Evolutionary conservation across 345 rosid species (phyloP), one percentile per base, ranked within the genome.

Genomic region (Streptanthus diversifolius): DNA sequence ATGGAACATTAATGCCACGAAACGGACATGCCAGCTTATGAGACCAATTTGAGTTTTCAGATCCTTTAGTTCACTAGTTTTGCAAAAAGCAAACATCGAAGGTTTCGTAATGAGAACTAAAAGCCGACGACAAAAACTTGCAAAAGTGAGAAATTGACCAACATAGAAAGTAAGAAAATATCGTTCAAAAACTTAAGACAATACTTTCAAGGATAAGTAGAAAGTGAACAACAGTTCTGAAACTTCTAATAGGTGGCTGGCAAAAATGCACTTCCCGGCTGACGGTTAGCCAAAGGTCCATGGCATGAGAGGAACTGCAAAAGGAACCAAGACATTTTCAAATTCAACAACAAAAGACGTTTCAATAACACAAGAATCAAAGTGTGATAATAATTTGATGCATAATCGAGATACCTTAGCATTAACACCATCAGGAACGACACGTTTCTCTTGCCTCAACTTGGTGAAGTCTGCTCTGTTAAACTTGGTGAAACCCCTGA

Each of bases 401-500:
- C 43, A 29, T n/a, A 53, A 63, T 14, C 6, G 0, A 57, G 62
- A 47, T 32, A 88, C 91, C 93, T 88, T 88, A 10, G 89, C 93
- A 33, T 86, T 86, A 18, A 88, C 91, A 70, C 93, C 93, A 81
- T 88, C 93, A 0, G 93, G 69, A 9, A 82, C 1, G 11, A 88
- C 83, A 25, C 84, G 77, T 45, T 83, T 83, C 84, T 85, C 91
- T n/a, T 81, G 68, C 82, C 88, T 88, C 77, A 75, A 52, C 72
- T 54, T 85, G 19, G 82, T 57, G 49, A 83, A 88, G 73, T 88
- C 93, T 33, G 75, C 79, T 0, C 93, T 79, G 81, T 57, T 86
- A 66, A 82, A 80, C 82, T 88, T 88, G 0, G 93, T 88, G 54
- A 88, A 88, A 0, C 91, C 91, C 93, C 93, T 88, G 83, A 2